Evolutionary conservation across 108 stramenopile genomes (phyloP).

Genomic region (Heterococcus sp.): DNA sequence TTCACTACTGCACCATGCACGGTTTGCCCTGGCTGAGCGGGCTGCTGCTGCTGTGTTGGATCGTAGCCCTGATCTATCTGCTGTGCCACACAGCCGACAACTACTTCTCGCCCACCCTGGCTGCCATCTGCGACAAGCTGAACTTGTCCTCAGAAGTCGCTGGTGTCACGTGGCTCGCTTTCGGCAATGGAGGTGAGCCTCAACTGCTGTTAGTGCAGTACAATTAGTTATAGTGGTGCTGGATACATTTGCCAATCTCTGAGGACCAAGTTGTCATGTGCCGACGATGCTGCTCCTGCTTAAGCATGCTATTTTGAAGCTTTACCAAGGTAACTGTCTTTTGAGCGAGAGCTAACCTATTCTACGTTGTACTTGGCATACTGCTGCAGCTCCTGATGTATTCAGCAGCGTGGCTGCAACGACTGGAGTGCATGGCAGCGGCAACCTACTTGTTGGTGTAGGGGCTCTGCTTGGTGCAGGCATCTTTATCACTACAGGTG

Average conservation of each 20-base stretch:
- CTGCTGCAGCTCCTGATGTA: constrained; percentile 94
- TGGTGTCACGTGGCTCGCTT: constrained; percentile 86
- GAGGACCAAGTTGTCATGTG: too few species aligned
- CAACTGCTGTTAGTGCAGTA: too few species aligned
- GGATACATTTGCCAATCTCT: too few species aligned
- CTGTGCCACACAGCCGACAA: constrained; percentile 90
- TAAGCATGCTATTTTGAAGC: too few species aligned
- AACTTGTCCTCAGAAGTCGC: constrained; percentile 88
- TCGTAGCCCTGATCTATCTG: constrained; percentile 71
- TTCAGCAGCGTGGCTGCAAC: constrained; percentile 82
- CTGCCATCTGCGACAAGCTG: constrained; percentile 76
- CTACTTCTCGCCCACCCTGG: constrained; percentile 84
- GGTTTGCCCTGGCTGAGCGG: background rate
- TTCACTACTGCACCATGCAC: constrained; percentile 6
- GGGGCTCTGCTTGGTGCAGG: constrained; percentile 89
- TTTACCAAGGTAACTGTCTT: too few species aligned
- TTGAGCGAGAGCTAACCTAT: too few species aligned
- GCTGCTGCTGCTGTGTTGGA: constrained; percentile 8
- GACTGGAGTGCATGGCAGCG: constrained; percentile 31
- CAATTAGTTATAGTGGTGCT: too few species aligned
- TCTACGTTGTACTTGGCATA: too few species aligned
- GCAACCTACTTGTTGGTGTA: constrained; percentile 65
- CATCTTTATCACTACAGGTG: constrained; percentile 84
- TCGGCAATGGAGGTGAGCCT: constrained; percentile 98
- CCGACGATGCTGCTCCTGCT: too few species aligned